These are phyloP conservation scores for Arthroderma sp. DNA, from an alignment of 2,329 filamentous ascomycete genomes.

Conservation along the genomic window DNA sequence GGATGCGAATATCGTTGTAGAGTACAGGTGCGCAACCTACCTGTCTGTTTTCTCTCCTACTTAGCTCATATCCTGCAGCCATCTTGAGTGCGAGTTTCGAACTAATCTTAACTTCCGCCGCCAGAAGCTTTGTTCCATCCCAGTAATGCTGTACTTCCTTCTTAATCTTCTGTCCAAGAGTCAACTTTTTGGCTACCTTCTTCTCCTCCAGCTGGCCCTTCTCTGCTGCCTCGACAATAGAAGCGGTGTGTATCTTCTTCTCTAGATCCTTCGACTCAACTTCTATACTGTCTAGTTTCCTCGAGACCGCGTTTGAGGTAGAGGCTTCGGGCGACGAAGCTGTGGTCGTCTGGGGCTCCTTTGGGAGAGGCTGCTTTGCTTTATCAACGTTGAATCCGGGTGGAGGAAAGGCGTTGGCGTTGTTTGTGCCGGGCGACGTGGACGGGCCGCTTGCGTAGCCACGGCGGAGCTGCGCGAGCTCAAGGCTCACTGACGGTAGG, in stretches of 20 bases:
- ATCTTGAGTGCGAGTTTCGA: constrained; percentile 86
- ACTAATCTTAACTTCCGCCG: constrained; percentile 85
- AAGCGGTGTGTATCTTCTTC: constrained; percentile 22
- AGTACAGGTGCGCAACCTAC: constrained; percentile 25
- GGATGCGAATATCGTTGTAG: background rate
- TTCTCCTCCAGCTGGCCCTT: constrained; percentile 51
- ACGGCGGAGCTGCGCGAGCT: constrained; percentile 29
- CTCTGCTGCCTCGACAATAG: constrained; percentile 23
- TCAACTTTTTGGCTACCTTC: constrained; percentile 75
- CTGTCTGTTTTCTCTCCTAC: constrained; percentile 82
- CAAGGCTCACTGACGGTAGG: constrained; percentile 31
- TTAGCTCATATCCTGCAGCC: constrained; percentile 94
- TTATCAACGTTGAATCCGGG: constrained; percentile 84
- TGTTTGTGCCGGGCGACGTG: constrained; percentile 35
- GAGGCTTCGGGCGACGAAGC: constrained; percentile 22
- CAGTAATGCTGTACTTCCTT: constrained; percentile 91
- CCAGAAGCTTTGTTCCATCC: constrained; percentile 94
- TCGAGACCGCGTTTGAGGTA: constrained; percentile 21
- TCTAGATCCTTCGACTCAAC: constrained; percentile 33
- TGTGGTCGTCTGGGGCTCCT: background rate
- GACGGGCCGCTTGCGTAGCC: constrained; percentile 47
- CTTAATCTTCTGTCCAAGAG: constrained; percentile 83
- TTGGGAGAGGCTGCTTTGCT: constrained; percentile 66
- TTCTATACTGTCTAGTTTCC: constrained; percentile 11
- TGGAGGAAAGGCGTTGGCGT: constrained; percentile 51